A percentile compares a stretch with the other conserved stretches of the same genome.
phyloP scores from a whole-genome alignment of 352 stramenopile genomes.

The Phytophthora europaea region DNA sequence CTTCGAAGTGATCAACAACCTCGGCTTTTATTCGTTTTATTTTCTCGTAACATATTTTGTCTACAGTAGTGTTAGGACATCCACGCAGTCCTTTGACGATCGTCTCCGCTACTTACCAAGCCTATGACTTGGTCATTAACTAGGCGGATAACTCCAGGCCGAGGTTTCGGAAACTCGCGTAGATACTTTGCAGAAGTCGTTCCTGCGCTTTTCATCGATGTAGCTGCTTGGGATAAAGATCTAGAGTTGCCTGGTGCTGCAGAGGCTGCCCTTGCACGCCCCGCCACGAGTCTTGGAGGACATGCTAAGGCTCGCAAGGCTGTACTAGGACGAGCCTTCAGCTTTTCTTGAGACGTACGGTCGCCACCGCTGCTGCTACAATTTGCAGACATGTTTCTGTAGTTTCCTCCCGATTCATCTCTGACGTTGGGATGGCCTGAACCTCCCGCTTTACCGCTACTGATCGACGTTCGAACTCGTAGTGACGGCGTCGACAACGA shows the following conservation, averaged over 20 bases:
- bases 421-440: neutral
- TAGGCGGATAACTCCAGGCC: slow-evolving; percentile 52
- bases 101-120: slow-evolving; percentile 26
- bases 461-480: slow-evolving; percentile 42
- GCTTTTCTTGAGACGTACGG: neutral
- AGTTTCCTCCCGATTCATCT: neutral
- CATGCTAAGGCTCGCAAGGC: slow-evolving; percentile 18
- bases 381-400: slow-evolving; percentile 13
- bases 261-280: slow-evolving; percentile 20
- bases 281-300: slow-evolving; percentile 3
- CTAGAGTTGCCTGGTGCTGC: slow-evolving; percentile 20
- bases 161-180: slow-evolving; percentile 70
- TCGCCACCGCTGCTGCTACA: slow-evolving; percentile 8
- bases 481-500: slow-evolving; percentile 55
- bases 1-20: no score
- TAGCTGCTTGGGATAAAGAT: neutral
- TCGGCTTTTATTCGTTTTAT: no score
- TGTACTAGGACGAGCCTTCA: slow-evolving; percentile 27
- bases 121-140: slow-evolving; percentile 30
- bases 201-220: slow-evolving; percentile 16
- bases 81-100: slow-evolving; percentile 62
- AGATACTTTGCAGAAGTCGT: slow-evolving; percentile 47
- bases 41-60: no score
- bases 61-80: slow-evolving; percentile 28
- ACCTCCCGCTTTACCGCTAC: slow-evolving; percentile 12